phyloP scores from a whole-genome alignment of 495 filamentous ascomycete species.

The Penicillium argentinense region DNA sequence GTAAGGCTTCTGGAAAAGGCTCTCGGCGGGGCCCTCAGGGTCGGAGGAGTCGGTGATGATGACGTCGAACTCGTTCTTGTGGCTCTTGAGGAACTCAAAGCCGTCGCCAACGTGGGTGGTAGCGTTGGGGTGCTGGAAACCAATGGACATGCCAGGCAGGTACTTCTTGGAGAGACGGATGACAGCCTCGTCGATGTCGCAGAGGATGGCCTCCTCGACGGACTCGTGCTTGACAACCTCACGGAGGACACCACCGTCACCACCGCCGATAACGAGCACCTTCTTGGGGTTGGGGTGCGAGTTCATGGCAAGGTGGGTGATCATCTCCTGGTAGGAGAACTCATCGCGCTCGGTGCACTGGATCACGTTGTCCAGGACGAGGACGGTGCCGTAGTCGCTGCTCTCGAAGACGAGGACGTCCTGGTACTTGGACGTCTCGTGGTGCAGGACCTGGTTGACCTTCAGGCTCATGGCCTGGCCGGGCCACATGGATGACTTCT shows the following conservation, averaged over 20 bases:
- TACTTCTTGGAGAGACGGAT: constrained; percentile 98
- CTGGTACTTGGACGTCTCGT: constrained; percentile 99
- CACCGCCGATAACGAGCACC: constrained; percentile 96
- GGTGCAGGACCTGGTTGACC: constrained; percentile 96
- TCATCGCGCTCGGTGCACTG: constrained; percentile 98
- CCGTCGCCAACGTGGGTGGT: constrained; percentile 92
- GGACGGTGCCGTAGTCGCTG: constrained; percentile 91
- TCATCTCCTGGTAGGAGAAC: constrained; percentile 99
- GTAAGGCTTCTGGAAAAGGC: constrained; percentile 97
- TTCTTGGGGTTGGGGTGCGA: constrained; percentile 97
- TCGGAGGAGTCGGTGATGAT: constrained; percentile 99
- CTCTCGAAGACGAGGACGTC: constrained; percentile 98
- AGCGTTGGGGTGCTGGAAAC: constrained; percentile 90
- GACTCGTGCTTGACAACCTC: constrained; percentile 98
- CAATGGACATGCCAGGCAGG: constrained; percentile 90
- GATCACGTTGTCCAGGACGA: constrained; percentile 99
- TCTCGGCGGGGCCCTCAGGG: constrained; percentile 94
- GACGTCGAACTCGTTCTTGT: constrained; percentile 95
- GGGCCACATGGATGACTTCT: constrained; percentile 97
- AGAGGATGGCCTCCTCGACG: constrained; percentile 89
- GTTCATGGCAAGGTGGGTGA: constrained; percentile 97
- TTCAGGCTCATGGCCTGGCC: constrained; percentile 98
- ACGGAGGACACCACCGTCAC: constrained; percentile 94
- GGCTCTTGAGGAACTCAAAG: constrained; percentile 93
- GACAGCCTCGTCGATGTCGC: constrained; percentile 99